A percentile compares a stretch with the other conserved stretches of the same genome.
phyloP scores from a whole-genome alignment of 768 basidiomycete genomes.

The Termitomyces sp. region DNA sequence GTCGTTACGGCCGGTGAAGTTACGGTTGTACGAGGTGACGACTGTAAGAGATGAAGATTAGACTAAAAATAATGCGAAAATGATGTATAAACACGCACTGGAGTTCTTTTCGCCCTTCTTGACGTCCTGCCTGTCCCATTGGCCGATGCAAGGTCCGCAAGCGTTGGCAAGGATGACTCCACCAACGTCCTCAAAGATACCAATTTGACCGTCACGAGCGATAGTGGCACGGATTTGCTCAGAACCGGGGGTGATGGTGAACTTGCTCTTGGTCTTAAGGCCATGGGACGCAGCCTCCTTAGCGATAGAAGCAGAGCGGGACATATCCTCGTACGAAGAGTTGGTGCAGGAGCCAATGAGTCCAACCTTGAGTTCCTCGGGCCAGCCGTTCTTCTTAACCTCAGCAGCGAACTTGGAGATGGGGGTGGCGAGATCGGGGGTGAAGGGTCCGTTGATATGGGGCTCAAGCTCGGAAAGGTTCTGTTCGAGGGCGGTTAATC shows the following conservation, averaged over 20 bases:
- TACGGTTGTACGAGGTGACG: conserved; percentile 99
- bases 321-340: conserved; percentile 99
- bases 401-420: conserved; percentile 92
- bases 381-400: conserved; percentile 96
- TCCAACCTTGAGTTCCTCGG: conserved; percentile 92
- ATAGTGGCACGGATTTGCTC: conserved; percentile 99
- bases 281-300: conserved; percentile 87
- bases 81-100: conserved; percentile 52
- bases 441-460: conserved; percentile 99
- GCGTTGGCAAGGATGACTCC: conserved; percentile 97
- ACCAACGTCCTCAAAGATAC: conserved; percentile 81
- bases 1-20: conserved; percentile 99
- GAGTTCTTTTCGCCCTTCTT: conserved; percentile 97
- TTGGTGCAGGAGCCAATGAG: conserved; percentile 99
- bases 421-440: conserved; percentile 99
- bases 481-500: conserved; percentile 31
- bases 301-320: conserved; percentile 93
- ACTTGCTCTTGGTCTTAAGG: conserved; percentile 85
- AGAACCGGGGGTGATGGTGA: conserved; percentile 97
- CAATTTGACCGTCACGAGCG: conserved; percentile 92
- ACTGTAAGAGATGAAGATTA: conserved; percentile 43
- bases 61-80: neutral
- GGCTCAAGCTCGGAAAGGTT: conserved; percentile 98
- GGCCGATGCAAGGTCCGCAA: conserved; percentile 98
- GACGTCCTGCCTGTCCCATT: conserved; percentile 97